These are phyloP conservation scores for Kodamaea fungicola DNA, from an alignment of 1,139 yeast genomes.

Conservation along the genomic window DNA sequence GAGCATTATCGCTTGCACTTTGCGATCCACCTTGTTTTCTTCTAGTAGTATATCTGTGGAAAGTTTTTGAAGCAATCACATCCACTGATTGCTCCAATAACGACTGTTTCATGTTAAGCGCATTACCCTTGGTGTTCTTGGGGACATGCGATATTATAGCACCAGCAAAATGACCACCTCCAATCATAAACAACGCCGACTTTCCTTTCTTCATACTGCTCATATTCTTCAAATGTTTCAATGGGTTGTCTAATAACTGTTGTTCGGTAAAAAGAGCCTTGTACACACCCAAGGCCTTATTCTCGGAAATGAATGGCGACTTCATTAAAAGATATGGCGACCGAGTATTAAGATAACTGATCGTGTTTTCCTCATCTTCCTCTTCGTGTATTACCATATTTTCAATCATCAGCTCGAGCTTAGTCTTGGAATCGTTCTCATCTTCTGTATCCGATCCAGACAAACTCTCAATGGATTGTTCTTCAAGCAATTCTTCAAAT, in stretches of 20 bases:
- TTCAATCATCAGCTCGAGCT: constrained; percentile 13
- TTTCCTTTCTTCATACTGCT: constrained; percentile 26
- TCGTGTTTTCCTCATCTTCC: constrained; percentile 25
- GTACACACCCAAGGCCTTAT: constrained; percentile 62
- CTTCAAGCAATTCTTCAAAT: constrained; percentile 55
- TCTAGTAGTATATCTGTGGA: constrained; percentile 93
- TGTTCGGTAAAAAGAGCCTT: constrained; percentile 55
- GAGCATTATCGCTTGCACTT: constrained; percentile 84
- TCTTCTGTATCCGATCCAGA: constrained; percentile 54
- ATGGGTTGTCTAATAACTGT: constrained; percentile 34
- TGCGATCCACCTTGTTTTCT: constrained; percentile 98
- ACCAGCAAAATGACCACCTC: constrained; percentile 98
- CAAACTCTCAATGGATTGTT: constrained; percentile 51
- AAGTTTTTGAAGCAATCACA: constrained; percentile 73
- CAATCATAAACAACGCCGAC: constrained; percentile 87
- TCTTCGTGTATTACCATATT: constrained; percentile 2
- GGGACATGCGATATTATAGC: constrained; percentile 80
- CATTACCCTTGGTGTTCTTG: constrained; percentile 51
- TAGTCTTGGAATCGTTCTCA: constrained; percentile 16
- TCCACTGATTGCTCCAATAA: constrained; percentile 59
- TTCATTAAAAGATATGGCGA: constrained; percentile 61
- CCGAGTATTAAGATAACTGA: constrained; percentile 57
- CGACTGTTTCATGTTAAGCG: constrained; percentile 39
- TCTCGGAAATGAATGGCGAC: constrained; percentile 41
- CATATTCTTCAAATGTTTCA: constrained; percentile 34